A percentile compares a stretch with the other conserved stretches of the same genome.
These are phyloP conservation scores for Orbilia blumenaviensis DNA, from an alignment of 2,329 filamentous ascomycete species.

Conservation along the genomic window DNA sequence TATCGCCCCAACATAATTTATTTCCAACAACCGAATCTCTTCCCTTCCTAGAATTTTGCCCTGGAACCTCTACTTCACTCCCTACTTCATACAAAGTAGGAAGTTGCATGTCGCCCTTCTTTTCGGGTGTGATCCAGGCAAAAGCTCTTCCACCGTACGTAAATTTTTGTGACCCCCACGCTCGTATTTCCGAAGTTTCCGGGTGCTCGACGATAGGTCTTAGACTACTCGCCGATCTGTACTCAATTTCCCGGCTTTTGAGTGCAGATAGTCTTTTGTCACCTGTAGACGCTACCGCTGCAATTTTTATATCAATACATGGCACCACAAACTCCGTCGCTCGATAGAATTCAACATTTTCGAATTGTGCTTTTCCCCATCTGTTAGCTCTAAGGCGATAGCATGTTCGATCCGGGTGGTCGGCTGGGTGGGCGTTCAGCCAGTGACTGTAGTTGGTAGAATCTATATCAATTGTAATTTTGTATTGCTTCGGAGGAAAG, in stretches of 20 bases:
- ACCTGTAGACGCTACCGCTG: background rate
- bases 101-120: background rate
- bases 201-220: background rate
- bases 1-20: conserved; percentile 16
- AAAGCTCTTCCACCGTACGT: conserved; percentile 22
- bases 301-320: conserved; percentile 25
- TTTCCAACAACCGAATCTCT: background rate
- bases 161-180: conserved; percentile 18
- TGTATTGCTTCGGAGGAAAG: conserved; percentile 15
- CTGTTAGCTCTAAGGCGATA: conserved; percentile 15
- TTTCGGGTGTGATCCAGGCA: conserved; percentile 13
- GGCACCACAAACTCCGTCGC: conserved; percentile 18
- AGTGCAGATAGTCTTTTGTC: background rate
- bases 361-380: conserved; percentile 12
- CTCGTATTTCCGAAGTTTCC: background rate
- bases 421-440: conserved; percentile 8
- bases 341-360: conserved; percentile 7
- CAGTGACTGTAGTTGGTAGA: background rate
- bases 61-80: background rate
- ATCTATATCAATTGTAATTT: conserved; percentile 1
- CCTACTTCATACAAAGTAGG: conserved; percentile 10
- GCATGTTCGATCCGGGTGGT: conserved; percentile 15
- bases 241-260: conserved; percentile 18
- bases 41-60: background rate
- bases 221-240: background rate